Base-by-base conservation (phyloP, 257 asterid species). In the Datura wrightii region DNA sequence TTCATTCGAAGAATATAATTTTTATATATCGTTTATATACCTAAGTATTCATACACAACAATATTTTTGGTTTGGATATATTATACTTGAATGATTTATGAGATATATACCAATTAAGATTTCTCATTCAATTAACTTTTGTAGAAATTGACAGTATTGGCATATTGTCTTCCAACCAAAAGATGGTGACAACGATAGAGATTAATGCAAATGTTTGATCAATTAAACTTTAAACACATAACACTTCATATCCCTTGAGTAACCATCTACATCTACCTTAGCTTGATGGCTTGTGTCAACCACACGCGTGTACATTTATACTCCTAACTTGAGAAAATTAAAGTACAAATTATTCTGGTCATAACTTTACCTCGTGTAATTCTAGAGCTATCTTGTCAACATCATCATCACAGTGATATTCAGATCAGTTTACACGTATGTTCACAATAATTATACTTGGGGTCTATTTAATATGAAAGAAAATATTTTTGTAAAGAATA, bases 101-200 rank as follows among this genome's bases (percentile, higher is more conserved):
- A 11, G 46, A 14, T 37, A 14, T 24, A 62, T 70, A 70, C 79
- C 58, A 55, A 15, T 9, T 36, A 14, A 54, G 72, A 50, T 85
- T 79, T 90, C 90, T 82, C 89, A 86, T 46, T 88, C 91, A 85
- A 84, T 56, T 11, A 63, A 88, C 90, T 92, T 94, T 87, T 71
- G 82, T 80, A 85, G 91, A 91, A 91, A 88, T 85, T 87, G 94
- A 94, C 94, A 90, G 83, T 82, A 85, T 89, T 86, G 88, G 87
- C 79, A 79, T 78, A 18, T n/a, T 74, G 56, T 83, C 79, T 85
- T 87, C 84, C 84, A 85, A 86, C 83, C 85, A 86, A 82, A 83
- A 82, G 94, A 90, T 85, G 85, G 85, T 62, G 92, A 91, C 86
- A 87, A 39, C 46, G 36, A 85, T 84, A 85, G 50, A 81, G 78